These are phyloP conservation scores for Diaporthe ampelina DNA, from an alignment of 2,329 filamentous ascomycete species.

Conservation along the genomic window DNA sequence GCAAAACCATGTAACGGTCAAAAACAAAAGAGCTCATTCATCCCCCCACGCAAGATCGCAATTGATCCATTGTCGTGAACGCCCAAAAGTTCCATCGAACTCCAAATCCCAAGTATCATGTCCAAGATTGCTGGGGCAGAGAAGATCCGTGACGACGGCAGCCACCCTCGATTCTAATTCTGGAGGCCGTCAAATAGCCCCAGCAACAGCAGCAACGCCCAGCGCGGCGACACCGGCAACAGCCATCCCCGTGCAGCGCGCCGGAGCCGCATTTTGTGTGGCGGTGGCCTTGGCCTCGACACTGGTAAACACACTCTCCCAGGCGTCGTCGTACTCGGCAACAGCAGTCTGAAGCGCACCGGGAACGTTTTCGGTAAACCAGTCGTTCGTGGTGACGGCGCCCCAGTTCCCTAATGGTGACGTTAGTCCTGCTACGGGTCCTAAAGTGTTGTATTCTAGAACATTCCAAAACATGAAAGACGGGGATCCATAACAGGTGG, in stretches of 20 bases:
- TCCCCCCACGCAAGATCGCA: neutral
- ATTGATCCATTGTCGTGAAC: neutral
- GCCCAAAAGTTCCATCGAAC: neutral
- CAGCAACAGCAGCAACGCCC: constrained; percentile 39
- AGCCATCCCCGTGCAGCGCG: constrained; percentile 36
- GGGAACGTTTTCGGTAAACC: constrained; percentile 41
- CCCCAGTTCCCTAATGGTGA: constrained; percentile 38
- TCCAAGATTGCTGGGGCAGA: neutral
- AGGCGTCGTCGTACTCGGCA: constrained; percentile 36
- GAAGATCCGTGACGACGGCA: neutral
- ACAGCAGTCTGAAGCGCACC: constrained; percentile 39
- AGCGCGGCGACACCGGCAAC: constrained; percentile 33
- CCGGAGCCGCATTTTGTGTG: constrained; percentile 26
- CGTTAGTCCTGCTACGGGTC: no score
- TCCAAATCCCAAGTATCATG: neutral
- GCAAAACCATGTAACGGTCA: no score
- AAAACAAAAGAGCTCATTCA: neutral
- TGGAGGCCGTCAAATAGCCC: constrained; percentile 9
- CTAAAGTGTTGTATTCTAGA: no score
- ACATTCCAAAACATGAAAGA: no score
- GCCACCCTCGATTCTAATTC: neutral
- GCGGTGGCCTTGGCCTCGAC: constrained; percentile 40
- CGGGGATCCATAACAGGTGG: no score
- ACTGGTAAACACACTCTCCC: constrained; percentile 39
- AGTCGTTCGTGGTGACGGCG: constrained; percentile 41